These are phyloP conservation scores for Clavulina sp. DNA, from an alignment of 768 basidiomycete species.

Conservation along the genomic window DNA sequence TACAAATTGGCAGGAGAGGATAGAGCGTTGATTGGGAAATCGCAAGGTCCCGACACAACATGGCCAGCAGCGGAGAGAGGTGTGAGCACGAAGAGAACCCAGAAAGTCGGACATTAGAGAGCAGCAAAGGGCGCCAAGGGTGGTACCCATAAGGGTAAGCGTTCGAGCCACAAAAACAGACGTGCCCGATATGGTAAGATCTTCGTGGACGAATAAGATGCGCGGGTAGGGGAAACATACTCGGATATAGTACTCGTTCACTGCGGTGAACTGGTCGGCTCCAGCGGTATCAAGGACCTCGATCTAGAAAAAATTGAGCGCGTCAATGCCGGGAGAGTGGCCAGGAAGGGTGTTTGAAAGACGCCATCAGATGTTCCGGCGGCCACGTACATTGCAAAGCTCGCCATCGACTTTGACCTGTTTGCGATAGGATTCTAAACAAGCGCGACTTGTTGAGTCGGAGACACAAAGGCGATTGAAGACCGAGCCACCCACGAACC, in stretches of 20 bases:
- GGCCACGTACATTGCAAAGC: neutral
- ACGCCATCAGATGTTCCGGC: too few relatives aligned
- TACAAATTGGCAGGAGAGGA: neutral
- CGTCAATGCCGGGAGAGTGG: too few relatives aligned
- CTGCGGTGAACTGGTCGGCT: conserved; percentile 10
- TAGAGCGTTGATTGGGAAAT: too few relatives aligned
- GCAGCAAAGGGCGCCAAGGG: neutral
- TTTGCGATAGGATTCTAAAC: conserved; percentile 9
- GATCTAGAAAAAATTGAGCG: neutral
- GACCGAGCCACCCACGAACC: neutral
- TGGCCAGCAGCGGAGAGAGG: too few relatives aligned
- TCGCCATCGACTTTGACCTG: conserved; percentile 7
- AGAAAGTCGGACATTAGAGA: neutral
- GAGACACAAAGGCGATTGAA: neutral
- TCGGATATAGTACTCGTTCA: conserved; percentile 9
- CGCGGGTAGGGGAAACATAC: conserved; percentile 1
- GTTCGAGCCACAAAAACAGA: neutral
- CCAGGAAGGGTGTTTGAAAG: neutral
- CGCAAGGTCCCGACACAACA: too few relatives aligned
- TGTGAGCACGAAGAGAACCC: too few relatives aligned
- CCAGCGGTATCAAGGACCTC: conserved; percentile 11
- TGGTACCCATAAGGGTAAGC: neutral
- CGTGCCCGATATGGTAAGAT: neutral
- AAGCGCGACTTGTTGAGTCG: neutral
- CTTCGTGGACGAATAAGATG: neutral